Evolutionary conservation across 106 monocot species (phyloP), one percentile per base, ranked within the genome.

Genomic region (Narthecium ossifragum): DNA sequence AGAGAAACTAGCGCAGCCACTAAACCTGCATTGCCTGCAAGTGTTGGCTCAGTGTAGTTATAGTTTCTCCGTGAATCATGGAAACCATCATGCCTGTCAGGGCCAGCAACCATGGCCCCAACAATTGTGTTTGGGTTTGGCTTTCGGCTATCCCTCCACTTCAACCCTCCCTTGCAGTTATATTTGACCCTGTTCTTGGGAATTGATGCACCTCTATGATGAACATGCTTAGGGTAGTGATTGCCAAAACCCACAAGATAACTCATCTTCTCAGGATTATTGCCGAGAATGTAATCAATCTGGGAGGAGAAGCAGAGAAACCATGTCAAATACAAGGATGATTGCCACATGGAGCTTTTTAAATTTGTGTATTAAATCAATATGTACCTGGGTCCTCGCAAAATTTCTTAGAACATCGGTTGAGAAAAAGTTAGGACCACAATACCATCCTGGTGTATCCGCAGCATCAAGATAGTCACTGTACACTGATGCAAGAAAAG

Each of bases 401-500:
- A 88, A 88, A 54, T 77, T 62, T 3, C 84, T 76, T 1, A 88
- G 77, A 13, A 74, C 77, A 5, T 56, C 55, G 11, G 77, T 71
- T 4, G 88, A 54, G 77, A 64, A 88, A 73, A 88, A 88, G 50
- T 88, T 59, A 4, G 84, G 88, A 36, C 83, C 88, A 60, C 88
- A 88, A 46, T 88, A 83, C 88, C 83, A 88, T 55, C 88, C 88
- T 0, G 88, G 84, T 25, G 76, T 74, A 72, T 84, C 88, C 5
- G 88, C 73, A 50, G 88, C 84, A 26, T 88, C 84, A 58, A 88
- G 84, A 80, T 88, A 88, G 66, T 88, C 88, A 57, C 88, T 84
- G 57, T 57, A 88, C 10, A 88, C 34, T 8, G 88, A 67, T 24
- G 88, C 88, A 64, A 88, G 88, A 43, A 88, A 88, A 30, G 88